These are phyloP conservation scores for Aspergillus novoparasiticus DNA, from an alignment of 2,329 filamentous ascomycete species.

Conservation along the genomic window DNA sequence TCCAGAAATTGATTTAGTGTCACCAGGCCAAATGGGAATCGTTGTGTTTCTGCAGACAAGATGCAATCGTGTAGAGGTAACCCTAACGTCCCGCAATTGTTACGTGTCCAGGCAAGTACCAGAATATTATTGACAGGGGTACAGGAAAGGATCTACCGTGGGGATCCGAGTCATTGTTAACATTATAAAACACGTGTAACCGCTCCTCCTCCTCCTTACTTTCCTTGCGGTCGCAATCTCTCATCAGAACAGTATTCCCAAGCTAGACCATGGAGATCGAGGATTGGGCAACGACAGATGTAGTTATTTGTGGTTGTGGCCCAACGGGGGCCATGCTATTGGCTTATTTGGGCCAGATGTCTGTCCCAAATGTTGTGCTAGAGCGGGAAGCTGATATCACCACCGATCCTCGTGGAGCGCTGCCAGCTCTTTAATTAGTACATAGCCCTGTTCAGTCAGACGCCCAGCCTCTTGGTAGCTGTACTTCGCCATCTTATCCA, in stretches of 20 bases:
- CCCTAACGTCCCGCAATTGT: background rate
- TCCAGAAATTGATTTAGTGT: too few relatives aligned
- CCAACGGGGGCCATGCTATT: conserved; percentile 36
- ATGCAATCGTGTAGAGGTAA: too few relatives aligned
- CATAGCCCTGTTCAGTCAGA: too few relatives aligned
- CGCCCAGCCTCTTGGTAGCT: too few relatives aligned
- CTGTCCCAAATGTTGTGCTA: conserved; percentile 29
- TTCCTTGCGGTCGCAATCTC: background rate
- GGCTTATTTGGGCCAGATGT: conserved; percentile 28
- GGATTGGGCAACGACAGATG: conserved; percentile 25
- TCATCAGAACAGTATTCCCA: too few relatives aligned
- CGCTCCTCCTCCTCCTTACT: background rate
- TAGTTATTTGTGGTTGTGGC: conserved; percentile 39
- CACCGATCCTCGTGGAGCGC: conserved; percentile 31
- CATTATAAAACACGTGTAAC: background rate
- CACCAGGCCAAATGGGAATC: too few relatives aligned
- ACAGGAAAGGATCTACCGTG: background rate
- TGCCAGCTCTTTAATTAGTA: too few relatives aligned
- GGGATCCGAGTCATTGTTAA: background rate
- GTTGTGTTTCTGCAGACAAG: too few relatives aligned
- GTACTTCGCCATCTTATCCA: too few relatives aligned
- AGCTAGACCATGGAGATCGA: background rate
- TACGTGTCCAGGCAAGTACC: background rate
- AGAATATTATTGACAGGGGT: background rate
- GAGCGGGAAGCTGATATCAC: conserved; percentile 34